phyloP scores from a whole-genome alignment of 1,284 basidiomycete genomes.

The Fomitiporia mediterranea region DNA sequence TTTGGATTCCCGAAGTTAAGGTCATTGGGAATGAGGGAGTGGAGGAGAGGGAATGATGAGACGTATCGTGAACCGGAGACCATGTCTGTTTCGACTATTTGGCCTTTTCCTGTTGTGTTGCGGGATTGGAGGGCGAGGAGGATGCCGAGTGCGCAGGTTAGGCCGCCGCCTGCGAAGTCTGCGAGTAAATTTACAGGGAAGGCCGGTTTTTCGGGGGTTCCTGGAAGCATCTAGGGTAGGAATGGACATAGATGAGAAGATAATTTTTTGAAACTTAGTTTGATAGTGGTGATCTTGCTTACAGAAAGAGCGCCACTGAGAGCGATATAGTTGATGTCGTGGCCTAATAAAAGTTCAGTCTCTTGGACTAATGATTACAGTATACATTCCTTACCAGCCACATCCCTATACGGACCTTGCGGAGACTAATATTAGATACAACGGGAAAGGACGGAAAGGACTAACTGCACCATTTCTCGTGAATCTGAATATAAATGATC shows the following conservation, averaged over 20 bases:
- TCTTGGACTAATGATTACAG: background rate
- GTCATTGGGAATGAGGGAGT: constrained; percentile 36
- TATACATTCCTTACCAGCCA: constrained; percentile 57
- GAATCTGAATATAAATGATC: constrained; percentile 42
- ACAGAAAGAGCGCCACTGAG: constrained; percentile 75
- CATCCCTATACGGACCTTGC: constrained; percentile 57
- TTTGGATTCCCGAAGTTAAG: constrained; percentile 26
- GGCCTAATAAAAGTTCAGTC: constrained; percentile 41
- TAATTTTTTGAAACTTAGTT: background rate
- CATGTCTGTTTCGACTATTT: constrained; percentile 79
- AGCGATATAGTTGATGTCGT: constrained; percentile 86
- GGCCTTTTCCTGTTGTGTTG: constrained; percentile 55
- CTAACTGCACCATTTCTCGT: constrained; percentile 46
- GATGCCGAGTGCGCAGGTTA: constrained; percentile 71
- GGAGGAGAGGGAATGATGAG: constrained; percentile 63
- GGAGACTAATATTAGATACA: background rate
- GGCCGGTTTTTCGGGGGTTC: constrained; percentile 54
- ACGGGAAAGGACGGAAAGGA: background rate
- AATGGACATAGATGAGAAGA: background rate
- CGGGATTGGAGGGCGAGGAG: constrained; percentile 73
- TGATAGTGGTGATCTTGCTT: too few relatives aligned
- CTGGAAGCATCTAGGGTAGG: constrained; percentile 58
- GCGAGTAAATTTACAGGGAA: constrained; percentile 76
- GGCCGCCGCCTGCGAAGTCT: constrained; percentile 80
- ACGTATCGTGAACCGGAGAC: constrained; percentile 78